Evolutionary conservation across 164 flowering plant species (phyloP), one percentile per base, ranked within the genome.

Genomic region (Brasenia schreberi): DNA sequence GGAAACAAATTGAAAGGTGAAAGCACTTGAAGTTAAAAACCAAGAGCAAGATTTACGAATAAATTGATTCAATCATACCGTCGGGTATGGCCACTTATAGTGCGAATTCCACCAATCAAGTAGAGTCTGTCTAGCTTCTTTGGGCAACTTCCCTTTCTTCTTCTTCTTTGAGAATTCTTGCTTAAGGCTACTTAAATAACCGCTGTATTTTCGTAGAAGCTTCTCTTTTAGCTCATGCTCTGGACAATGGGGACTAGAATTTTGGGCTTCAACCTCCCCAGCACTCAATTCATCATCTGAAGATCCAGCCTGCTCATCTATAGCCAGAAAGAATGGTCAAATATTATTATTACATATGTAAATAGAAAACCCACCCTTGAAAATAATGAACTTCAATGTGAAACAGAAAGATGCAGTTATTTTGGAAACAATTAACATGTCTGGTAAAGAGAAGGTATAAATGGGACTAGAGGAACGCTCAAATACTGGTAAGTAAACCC

Each of bases 21-120:
- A 33, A 33, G 39, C 39, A 2, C 39, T 33, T 33, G 39, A 33
- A 33, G 39, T 33, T 33, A 33, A 33, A 33, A 33, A 33, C 39
- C 39, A 33, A 33, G 39, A 33, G 39, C 3, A 33, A 33, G 39
- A 33, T 1, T 33, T 1, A 33, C 39, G 2, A 33, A 33, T 33
- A 33, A 33, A 33, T 4, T 3, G 2, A 33, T 33, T 33, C 4
- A 4, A 33, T 33, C 56, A 49, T 49, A 87, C 92, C 65, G 89
- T 83, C 6, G 92, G 92, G 66, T 87, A 87, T 9, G 92, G 92
- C 92, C 89, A 87, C 66, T 82, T 85, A 66, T 78, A 77, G 71
- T 87, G 89, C 65, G 80, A n/a, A 64, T 71, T 82, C 92, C 92
- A 87, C 92, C 92, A 87, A 49, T 81, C 79, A 14, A 85, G 85